Conservation (phyloP, 1,284 basidiomycete genomes). For the Mixia osmundae region DNA sequence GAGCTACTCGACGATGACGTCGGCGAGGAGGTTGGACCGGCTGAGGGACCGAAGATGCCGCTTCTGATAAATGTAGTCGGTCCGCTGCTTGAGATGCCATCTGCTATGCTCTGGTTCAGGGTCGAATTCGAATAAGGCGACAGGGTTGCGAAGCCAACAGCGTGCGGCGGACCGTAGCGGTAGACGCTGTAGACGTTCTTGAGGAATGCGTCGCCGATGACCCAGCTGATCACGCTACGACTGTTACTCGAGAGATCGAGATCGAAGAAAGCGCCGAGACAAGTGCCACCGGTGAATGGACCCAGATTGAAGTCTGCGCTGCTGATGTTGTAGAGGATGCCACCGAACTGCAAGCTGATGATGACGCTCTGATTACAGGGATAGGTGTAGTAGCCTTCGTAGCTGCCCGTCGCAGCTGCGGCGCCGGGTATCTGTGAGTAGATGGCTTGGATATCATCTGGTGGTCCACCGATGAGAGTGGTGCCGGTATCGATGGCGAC, state of each 20-base stretch:
- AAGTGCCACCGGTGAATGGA: constrained; percentile 10
- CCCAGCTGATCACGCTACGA: constrained; percentile 26
- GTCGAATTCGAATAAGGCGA: no score
- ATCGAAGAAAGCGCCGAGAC: neutral
- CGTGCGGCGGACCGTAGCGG: constrained; percentile 3
- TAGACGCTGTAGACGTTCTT: constrained; percentile 21
- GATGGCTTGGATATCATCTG: constrained; percentile 10
- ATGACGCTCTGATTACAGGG: constrained; percentile 12
- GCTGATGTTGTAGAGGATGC: constrained; percentile 16
- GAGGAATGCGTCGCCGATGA: constrained; percentile 19
- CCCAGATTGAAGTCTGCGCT: constrained; percentile 20
- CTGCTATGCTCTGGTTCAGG: no score
- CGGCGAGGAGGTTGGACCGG: no score
- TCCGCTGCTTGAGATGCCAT: no score
- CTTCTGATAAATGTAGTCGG: no score
- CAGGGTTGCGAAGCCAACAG: constrained; percentile 8
- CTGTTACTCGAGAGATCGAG: constrained; percentile 24
- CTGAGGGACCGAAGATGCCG: no score
- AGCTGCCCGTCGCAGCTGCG: constrained; percentile 14
- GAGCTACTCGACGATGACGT: no score
- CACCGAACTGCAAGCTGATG: constrained; percentile 14
- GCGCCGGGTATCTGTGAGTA: constrained; percentile 17
- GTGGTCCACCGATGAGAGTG: constrained; percentile 19
- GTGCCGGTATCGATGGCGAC: constrained; percentile 20
- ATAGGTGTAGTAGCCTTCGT: constrained; percentile 17